These are phyloP conservation scores for Xylaria arbuscula DNA, from an alignment of 2,329 filamentous ascomycete species.

Conservation along the genomic window DNA sequence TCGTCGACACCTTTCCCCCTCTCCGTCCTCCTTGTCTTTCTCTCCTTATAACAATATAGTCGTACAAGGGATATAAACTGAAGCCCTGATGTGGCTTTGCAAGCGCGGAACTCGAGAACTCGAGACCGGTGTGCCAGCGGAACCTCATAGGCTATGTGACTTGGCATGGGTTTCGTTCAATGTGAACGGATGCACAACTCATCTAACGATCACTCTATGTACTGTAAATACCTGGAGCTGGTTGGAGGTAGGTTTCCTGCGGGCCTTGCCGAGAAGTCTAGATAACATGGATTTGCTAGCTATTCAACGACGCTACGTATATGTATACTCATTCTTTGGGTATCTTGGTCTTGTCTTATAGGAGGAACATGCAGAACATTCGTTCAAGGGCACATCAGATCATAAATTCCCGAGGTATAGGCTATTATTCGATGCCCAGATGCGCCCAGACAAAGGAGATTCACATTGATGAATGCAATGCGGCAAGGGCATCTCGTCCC, in stretches of 20 bases:
- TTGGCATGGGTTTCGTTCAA: constrained; percentile 27
- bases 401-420: constrained; percentile 20
- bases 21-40: not conserved
- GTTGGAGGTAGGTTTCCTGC: constrained; percentile 19
- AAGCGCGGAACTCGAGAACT: constrained; percentile 7
- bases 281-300: constrained; percentile 12
- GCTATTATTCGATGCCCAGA: constrained; percentile 25
- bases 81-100: not conserved
- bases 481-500: constrained; percentile 37
- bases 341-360: constrained; percentile 13
- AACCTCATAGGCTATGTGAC: constrained; percentile 28
- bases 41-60: not conserved
- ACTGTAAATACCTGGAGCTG: constrained; percentile 11
- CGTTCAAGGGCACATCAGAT: constrained; percentile 11
- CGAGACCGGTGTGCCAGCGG: no score
- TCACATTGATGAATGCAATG: constrained; percentile 37
- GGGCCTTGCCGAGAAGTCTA: constrained; percentile 18
- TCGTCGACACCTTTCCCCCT: constrained; percentile 11
- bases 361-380: constrained; percentile 17
- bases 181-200: constrained; percentile 19
- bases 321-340: not conserved
- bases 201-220: not conserved
- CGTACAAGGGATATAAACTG: not conserved
- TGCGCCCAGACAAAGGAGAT: constrained; percentile 24
- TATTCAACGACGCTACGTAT: constrained; percentile 5